Conservation (phyloP, 257 asterid genomes). For the Jasminum sambac region DNA sequence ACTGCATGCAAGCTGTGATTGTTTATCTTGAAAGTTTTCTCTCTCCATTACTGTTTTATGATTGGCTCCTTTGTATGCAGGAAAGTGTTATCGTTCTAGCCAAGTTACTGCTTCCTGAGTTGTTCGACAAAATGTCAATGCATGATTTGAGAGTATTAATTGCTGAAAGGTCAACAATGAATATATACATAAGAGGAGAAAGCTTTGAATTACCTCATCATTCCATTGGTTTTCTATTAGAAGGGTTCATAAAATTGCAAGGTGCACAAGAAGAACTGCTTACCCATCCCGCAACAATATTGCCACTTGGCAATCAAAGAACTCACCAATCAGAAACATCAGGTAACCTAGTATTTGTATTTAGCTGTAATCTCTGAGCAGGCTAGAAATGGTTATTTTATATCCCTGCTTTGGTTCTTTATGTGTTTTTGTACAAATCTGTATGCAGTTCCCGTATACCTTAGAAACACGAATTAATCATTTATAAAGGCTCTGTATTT, state of each 20-base stretch:
- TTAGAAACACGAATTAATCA: neutral
- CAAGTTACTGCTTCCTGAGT: constrained; percentile 79
- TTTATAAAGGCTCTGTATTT: neutral
- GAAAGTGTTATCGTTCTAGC: constrained; percentile 76
- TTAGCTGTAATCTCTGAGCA: neutral
- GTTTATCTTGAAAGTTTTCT: constrained; percentile 18
- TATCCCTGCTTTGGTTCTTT: neutral
- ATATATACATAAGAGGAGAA: constrained; percentile 72
- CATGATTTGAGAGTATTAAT: constrained; percentile 76
- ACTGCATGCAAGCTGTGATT: constrained; percentile 3
- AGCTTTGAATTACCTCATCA: constrained; percentile 72
- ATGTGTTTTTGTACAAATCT: neutral
- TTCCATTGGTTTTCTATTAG: constrained; percentile 79
- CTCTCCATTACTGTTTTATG: constrained; percentile 17
- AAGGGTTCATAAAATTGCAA: constrained; percentile 72
- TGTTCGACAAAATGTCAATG: constrained; percentile 72
- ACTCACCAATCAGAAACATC: constrained; percentile 46
- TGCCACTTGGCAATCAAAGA: constrained; percentile 56
- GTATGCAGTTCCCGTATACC: neutral
- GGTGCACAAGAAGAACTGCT: constrained; percentile 62
- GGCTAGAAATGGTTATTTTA: neutral
- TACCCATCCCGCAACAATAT: constrained; percentile 65
- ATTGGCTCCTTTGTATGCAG: constrained; percentile 46
- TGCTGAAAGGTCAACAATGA: constrained; percentile 71
- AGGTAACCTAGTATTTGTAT: constrained; percentile 37